Percentiles rank a stretch among this genome's conserved stretches.
phyloP scores from a whole-genome alignment of 495 filamentous ascomycete genomes.

The Symbiotaphrina buchneri region DNA sequence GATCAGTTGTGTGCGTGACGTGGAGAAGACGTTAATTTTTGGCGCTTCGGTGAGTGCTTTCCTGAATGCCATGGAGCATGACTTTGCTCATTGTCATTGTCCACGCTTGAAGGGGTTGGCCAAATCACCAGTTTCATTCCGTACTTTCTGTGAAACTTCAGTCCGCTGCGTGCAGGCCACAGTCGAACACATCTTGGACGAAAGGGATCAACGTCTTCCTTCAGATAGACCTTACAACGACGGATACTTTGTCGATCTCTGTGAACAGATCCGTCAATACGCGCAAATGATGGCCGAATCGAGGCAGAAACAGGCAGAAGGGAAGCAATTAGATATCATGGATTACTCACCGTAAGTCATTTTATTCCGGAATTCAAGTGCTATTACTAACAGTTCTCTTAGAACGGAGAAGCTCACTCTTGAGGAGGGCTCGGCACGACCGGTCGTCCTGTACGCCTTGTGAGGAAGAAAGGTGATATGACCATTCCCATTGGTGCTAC shows the following conservation, averaged over 20 bases:
- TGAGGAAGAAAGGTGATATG: constrained; percentile 57
- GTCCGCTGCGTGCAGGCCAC: constrained; percentile 71
- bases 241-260: constrained; percentile 84
- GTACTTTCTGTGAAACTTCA: constrained; percentile 67
- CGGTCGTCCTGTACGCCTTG: constrained; percentile 55
- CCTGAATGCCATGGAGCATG: constrained; percentile 42
- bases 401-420: constrained; percentile 48
- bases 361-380: constrained; percentile 17
- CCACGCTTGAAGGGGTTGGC: constrained; percentile 51
- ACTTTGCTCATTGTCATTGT: constrained; percentile 14
- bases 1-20: constrained; percentile 65
- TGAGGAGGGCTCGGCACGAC: constrained; percentile 56
- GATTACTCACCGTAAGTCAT: constrained; percentile 15
- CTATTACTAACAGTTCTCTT: constrained; percentile 16
- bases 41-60: constrained; percentile 66
- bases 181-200: constrained; percentile 45
- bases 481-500: constrained; percentile 32
- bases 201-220: constrained; percentile 58
- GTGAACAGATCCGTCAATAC: constrained; percentile 64
- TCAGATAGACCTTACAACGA: constrained; percentile 73
- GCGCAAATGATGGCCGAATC: constrained; percentile 33
- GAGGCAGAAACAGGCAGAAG: constrained; percentile 17
- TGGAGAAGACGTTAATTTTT: constrained; percentile 75
- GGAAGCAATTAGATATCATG: constrained; percentile 7
- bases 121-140: constrained; percentile 40